phyloP scores from a whole-genome alignment of 2,329 filamentous ascomycete species.

The Fusarium piperis region DNA sequence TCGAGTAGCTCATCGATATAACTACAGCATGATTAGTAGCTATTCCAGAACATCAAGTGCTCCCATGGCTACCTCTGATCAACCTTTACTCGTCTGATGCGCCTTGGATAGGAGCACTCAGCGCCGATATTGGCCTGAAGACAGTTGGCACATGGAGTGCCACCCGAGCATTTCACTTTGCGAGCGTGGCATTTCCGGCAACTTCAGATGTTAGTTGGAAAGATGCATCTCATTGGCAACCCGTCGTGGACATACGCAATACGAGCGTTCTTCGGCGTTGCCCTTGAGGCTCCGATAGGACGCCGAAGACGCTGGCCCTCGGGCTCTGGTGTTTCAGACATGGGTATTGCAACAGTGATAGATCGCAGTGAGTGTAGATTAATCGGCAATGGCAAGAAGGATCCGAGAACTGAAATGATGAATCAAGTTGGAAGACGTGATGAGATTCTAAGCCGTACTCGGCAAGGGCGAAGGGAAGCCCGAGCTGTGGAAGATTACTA shows the following conservation, averaged over 20 bases:
- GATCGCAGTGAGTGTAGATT: neutral
- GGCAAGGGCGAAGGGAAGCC: neutral
- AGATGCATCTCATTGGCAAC: neutral
- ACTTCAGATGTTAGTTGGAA: neutral
- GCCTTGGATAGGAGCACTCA: conserved; percentile 27
- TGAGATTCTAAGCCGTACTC: neutral
- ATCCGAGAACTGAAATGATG: neutral
- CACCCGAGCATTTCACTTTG: conserved; percentile 44
- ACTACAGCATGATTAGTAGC: conserved; percentile 11
- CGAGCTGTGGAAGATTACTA: neutral
- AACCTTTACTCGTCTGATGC: conserved; percentile 37
- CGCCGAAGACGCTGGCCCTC: neutral
- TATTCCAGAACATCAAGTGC: too few species aligned
- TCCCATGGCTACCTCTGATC: conserved; percentile 29
- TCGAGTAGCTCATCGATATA: conserved; percentile 43
- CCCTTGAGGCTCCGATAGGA: neutral
- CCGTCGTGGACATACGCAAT: neutral
- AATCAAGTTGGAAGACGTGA: neutral
- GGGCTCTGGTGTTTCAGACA: neutral
- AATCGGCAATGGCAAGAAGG: neutral
- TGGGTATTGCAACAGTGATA: neutral
- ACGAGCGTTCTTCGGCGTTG: conserved; percentile 1
- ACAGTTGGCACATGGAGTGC: conserved; percentile 41
- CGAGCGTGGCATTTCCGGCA: conserved; percentile 43
- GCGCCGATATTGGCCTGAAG: conserved; percentile 28